Conservation (phyloP, 2,329 filamentous ascomycete species). For the Amylocarpus encephaloides region DNA sequence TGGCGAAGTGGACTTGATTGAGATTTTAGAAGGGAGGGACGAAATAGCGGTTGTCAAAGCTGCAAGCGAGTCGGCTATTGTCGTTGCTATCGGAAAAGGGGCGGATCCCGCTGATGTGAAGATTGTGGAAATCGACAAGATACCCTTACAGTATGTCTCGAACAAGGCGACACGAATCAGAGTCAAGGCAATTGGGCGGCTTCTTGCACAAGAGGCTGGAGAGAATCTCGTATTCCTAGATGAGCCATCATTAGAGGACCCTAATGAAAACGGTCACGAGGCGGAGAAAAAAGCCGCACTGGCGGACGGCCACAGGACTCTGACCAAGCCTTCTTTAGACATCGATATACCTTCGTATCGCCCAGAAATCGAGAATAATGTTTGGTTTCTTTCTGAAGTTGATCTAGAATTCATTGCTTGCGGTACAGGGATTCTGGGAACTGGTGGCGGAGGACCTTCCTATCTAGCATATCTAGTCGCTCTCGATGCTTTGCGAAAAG, state of each 20-base stretch:
- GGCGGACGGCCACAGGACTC: neutral
- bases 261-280: neutral
- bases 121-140: constrained; percentile 41
- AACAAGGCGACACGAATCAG: constrained; percentile 18
- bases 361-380: constrained; percentile 28
- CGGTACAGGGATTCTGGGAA: constrained; percentile 35
- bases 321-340: constrained; percentile 13
- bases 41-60: constrained; percentile 36
- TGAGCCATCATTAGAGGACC: neutral
- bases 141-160: constrained; percentile 21
- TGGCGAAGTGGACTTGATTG: constrained; percentile 20
- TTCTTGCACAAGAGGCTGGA: constrained; percentile 1
- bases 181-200: constrained; percentile 17
- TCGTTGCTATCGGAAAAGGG: constrained; percentile 22
- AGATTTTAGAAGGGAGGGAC: constrained; percentile 33
- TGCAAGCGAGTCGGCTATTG: constrained; percentile 34
- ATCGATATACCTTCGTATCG: constrained; percentile 30
- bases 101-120: constrained; percentile 31
- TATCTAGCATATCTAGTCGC: constrained; percentile 38
- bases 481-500: constrained; percentile 33
- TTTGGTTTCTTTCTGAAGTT: constrained; percentile 34
- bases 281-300: neutral
- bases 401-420: constrained; percentile 35
- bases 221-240: constrained; percentile 6
- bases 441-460: constrained; percentile 35